Conservation (phyloP, 257 asterid genomes). For the Solanum habrochaites region DNA sequence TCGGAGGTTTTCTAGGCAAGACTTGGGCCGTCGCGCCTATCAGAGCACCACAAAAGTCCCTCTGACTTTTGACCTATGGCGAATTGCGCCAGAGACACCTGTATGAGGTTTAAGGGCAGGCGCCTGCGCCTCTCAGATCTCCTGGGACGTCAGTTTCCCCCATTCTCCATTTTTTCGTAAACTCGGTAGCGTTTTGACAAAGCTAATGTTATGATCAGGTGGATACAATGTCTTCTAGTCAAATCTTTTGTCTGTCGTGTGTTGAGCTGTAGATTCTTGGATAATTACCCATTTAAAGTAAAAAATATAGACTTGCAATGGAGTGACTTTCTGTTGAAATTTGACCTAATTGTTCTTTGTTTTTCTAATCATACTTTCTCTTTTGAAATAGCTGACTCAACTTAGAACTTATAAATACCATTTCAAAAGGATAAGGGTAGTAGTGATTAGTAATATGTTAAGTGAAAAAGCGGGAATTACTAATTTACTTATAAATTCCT, state of each 20-base stretch:
- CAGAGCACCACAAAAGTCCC: too few relatives aligned
- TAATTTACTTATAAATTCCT: not conserved
- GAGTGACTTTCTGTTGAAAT: not conserved
- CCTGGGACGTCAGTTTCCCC: too few relatives aligned
- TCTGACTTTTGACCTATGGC: too few relatives aligned
- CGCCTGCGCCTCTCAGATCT: too few relatives aligned
- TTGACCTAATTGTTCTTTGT: not conserved
- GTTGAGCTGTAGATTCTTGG: not conserved
- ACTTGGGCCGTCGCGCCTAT: too few relatives aligned
- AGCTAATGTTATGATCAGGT: conserved; percentile 96
- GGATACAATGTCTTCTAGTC: conserved; percentile 4
- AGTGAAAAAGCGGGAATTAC: not conserved
- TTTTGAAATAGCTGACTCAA: not conserved
- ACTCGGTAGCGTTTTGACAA: conserved; percentile 95
- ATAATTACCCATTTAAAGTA: not conserved
- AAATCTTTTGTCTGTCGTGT: not conserved
- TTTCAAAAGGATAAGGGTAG: not conserved
- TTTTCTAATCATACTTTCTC: not conserved
- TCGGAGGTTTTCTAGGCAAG: too few relatives aligned
- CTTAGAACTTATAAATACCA: not conserved
- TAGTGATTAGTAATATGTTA: not conserved
- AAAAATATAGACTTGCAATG: not conserved
- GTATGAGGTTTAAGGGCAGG: too few relatives aligned
- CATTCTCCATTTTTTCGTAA: not conserved
- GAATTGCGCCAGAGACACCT: too few relatives aligned